phyloP scores from a whole-genome alignment of 2,329 filamentous ascomycete species.

The Beauveria sp. region DNA sequence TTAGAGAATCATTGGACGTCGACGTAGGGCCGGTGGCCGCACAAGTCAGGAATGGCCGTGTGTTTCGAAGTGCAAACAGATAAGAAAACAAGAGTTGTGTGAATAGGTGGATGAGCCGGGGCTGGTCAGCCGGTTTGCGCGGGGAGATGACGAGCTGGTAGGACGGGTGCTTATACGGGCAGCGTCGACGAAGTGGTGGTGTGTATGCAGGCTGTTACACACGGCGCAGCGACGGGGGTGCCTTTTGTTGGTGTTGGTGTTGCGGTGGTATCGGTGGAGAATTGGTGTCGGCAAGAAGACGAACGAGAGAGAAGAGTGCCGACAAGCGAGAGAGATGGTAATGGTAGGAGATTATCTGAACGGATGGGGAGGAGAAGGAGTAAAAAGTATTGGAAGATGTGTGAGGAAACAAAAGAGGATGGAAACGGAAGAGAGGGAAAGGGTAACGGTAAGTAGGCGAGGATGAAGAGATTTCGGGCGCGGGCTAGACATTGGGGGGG shows the following conservation, averaged over 20 bases:
- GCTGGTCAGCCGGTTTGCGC: neutral
- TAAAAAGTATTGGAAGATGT: neutral
- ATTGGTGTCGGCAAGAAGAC: neutral
- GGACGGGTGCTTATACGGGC: neutral
- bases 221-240: slow-evolving; percentile 3
- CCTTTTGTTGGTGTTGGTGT: neutral
- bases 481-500: neutral
- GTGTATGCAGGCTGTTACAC: slow-evolving; percentile 4
- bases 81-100: neutral
- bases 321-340: slow-evolving; percentile 1
- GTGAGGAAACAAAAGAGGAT: neutral
- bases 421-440: neutral
- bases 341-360: neutral
- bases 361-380: neutral
- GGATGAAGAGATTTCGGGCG: slow-evolving; percentile 9
- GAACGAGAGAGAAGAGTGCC: neutral
- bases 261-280: neutral
- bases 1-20: slow-evolving; percentile 4
- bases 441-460: neutral
- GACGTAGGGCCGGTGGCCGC: slow-evolving; percentile 1
- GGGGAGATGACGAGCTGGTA: neutral
- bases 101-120: neutral
- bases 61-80: neutral
- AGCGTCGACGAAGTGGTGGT: neutral
- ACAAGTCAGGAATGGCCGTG: neutral